These are phyloP conservation scores for Candolleomyces efflorescens DNA, from an alignment of 768 basidiomycete genomes.

Conservation along the genomic window DNA sequence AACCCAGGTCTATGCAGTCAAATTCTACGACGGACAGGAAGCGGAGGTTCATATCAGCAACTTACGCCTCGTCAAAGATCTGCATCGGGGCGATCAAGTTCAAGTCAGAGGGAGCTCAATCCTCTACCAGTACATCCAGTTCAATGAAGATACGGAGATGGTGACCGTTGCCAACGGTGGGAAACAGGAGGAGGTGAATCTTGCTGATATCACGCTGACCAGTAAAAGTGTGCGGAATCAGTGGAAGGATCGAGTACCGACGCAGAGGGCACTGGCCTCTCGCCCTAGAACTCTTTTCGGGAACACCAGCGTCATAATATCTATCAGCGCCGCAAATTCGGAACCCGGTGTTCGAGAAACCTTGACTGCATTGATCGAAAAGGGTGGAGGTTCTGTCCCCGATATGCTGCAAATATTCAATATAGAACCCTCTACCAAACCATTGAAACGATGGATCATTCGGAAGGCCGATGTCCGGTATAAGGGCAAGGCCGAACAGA, in stretches of 20 bases:
- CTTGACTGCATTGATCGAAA: slow-evolving; percentile 8
- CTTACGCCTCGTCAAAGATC: slow-evolving; percentile 44
- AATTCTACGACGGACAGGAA: slow-evolving; percentile 64
- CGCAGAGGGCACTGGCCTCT: too few relatives aligned
- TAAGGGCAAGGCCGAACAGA: slow-evolving; percentile 34
- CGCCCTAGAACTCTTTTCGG: too few relatives aligned
- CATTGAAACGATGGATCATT: slow-evolving; percentile 51
- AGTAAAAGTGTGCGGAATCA: too few relatives aligned
- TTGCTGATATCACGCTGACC: too few relatives aligned
- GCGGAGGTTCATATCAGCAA: slow-evolving; percentile 44
- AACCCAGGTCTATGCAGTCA: slow-evolving; percentile 37
- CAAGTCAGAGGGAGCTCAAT: slow-evolving; percentile 8
- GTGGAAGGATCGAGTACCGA: too few relatives aligned
- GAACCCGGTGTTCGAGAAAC: too few relatives aligned
- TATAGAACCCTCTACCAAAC: slow-evolving; percentile 41
- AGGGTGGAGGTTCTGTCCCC: slow-evolving; percentile 51
- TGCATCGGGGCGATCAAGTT: slow-evolving; percentile 56
- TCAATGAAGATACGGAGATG: slow-evolving; percentile 14
- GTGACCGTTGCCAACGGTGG: background rate
- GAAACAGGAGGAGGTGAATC: too few relatives aligned
- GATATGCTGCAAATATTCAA: slow-evolving; percentile 53
- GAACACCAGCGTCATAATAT: too few relatives aligned
- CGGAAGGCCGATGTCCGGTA: slow-evolving; percentile 43
- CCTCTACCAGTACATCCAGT: slow-evolving; percentile 28
- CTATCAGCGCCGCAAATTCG: too few relatives aligned